A percentile compares a stretch with the other conserved stretches of the same genome.
phyloP scores from a whole-genome alignment of 1,284 basidiomycete species.

The Leccinum pallidistipes region DNA sequence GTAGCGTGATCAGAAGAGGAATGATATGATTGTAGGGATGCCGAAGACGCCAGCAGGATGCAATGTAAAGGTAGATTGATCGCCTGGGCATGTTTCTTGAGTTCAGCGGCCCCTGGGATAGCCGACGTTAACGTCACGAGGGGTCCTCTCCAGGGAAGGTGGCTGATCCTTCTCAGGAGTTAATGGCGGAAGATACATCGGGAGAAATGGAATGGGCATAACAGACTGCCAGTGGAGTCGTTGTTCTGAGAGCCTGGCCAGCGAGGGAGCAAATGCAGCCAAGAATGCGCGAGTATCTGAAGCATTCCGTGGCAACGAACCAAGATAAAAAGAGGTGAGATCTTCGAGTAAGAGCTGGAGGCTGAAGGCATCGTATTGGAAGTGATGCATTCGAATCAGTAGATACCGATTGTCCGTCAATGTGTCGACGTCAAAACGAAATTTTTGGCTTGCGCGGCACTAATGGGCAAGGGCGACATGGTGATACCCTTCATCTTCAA shows the following conservation, averaged over 20 bases:
- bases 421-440: conserved; percentile 33
- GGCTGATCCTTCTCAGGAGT: conserved; percentile 1
- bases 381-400: conserved; percentile 49
- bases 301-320: conserved; percentile 26
- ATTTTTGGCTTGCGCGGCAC: conserved; percentile 36
- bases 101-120: conserved; percentile 20
- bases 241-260: conserved; percentile 34
- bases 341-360: conserved; percentile 45
- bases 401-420: conserved; percentile 32
- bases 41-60: conserved; percentile 48
- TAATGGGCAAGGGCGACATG: conserved; percentile 36
- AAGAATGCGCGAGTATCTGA: conserved; percentile 39
- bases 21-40: conserved; percentile 40
- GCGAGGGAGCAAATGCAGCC: conserved; percentile 26
- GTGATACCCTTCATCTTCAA: conserved; percentile 37
- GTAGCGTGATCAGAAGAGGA: conserved; percentile 34
- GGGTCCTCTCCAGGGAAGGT: conserved; percentile 9
- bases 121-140: conserved; percentile 26
- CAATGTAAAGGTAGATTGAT: conserved; percentile 40
- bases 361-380: conserved; percentile 55
- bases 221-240: conserved; percentile 40
- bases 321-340: conserved; percentile 39
- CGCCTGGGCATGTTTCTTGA: conserved; percentile 33
- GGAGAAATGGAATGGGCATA: conserved; percentile 34
- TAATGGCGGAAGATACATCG: conserved; percentile 36